Percentiles rank a stretch among this genome's conserved stretches.
phyloP scores from a whole-genome alignment of 345 rosid species.

The Populus simonii region DNA sequence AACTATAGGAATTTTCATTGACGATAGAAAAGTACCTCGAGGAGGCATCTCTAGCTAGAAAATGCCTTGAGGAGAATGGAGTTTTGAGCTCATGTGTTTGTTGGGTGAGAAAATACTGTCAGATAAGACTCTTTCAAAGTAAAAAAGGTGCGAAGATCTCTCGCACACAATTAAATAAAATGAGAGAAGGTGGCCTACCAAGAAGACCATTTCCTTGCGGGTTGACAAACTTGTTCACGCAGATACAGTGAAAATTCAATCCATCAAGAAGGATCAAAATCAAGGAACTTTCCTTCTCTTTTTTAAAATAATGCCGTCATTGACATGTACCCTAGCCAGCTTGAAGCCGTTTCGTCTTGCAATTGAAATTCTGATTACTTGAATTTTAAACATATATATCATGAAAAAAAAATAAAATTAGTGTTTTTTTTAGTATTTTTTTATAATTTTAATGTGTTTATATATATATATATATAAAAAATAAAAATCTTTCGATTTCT shows the following conservation, averaged over 20 bases:
- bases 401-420: no score
- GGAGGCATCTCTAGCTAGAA: background rate
- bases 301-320: background rate
- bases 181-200: constrained; percentile 10
- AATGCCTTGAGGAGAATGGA: constrained; percentile 11
- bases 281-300: background rate
- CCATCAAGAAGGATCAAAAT: background rate
- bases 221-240: background rate
- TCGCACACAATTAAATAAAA: background rate
- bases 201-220: constrained; percentile 12
- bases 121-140: background rate
- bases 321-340: background rate
- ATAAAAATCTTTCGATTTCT: no score
- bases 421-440: no score
- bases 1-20: no score
- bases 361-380: no score
- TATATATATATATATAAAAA: no score
- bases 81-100: background rate
- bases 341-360: no score
- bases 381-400: no score
- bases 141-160: background rate
- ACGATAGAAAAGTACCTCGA: constrained; percentile 9
- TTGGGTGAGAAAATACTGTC: background rate
- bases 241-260: background rate
- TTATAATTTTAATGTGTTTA: no score